Conservation (phyloP, 805 yeast species). For the Candida maltosa region DNA sequence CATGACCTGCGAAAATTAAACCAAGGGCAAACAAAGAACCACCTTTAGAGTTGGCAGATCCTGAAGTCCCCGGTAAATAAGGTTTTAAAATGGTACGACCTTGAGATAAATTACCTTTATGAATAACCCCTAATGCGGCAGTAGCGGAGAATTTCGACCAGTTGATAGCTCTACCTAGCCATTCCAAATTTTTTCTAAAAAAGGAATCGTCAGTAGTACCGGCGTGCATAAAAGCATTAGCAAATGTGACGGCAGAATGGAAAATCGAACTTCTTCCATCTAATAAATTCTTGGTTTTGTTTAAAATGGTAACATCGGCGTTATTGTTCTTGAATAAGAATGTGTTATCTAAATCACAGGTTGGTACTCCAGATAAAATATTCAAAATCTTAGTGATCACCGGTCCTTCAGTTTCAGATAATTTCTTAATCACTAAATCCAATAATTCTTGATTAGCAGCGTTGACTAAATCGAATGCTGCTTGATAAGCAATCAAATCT, state of each 20-base stretch:
- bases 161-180: conserved; percentile 96
- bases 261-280: conserved; percentile 92
- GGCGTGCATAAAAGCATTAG: conserved; percentile 91
- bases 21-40: conserved; percentile 94
- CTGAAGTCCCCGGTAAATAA: conserved; percentile 78
- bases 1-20: conserved; percentile 93
- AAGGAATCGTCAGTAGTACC: conserved; percentile 96
- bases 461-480: conserved; percentile 90
- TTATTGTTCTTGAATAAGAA: conserved; percentile 83
- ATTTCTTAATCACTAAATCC: conserved; percentile 46
- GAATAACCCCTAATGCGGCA: conserved; percentile 96
- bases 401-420: conserved; percentile 30
- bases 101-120: conserved; percentile 88
- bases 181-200: conserved; percentile 84
- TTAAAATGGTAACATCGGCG: conserved; percentile 78
- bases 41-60: conserved; percentile 89
- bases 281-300: conserved; percentile 72
- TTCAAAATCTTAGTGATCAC: conserved; percentile 48
- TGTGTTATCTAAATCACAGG: conserved; percentile 88
- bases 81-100: conserved; percentile 87
- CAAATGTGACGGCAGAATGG: conserved; percentile 93
- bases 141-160: conserved; percentile 99
- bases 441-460: conserved; percentile 89
- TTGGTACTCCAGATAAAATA: conserved; percentile 86
- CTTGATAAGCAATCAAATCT: conserved; percentile 74